Evolutionary conservation across 208 protist genomes (phyloP).

Genomic region (Acanthamoeba royreba): DNA sequence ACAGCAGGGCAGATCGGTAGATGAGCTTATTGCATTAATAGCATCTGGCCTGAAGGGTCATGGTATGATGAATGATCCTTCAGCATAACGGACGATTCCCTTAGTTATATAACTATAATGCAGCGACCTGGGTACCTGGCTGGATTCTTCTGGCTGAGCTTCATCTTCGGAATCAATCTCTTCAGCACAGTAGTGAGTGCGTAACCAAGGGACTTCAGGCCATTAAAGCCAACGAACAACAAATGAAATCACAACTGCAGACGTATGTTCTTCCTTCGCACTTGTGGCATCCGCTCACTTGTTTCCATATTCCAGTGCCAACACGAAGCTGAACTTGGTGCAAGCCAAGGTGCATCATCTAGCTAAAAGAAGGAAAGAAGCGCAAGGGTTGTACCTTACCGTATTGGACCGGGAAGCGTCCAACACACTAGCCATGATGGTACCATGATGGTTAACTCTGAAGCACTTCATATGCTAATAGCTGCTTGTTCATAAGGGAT

Average conservation of each 20-base stretch:
- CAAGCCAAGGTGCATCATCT: background rate
- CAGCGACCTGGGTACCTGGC: background rate
- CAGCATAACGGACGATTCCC: no score
- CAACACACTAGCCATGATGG: background rate
- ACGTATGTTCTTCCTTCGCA: background rate
- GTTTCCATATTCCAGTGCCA: no score
- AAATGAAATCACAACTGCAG: background rate
- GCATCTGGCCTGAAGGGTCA: background rate
- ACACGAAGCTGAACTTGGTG: background rate
- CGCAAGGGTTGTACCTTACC: background rate
- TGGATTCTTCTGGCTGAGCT: constrained; percentile 13
- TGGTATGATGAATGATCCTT: no score
- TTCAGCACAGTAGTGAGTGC: background rate
- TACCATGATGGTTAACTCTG: no score
- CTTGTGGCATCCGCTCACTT: no score
- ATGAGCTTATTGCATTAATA: background rate
- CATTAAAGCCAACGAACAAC: background rate
- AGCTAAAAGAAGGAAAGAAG: background rate
- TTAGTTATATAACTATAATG: no score
- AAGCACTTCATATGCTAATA: background rate
- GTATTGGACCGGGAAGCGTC: background rate
- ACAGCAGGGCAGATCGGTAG: background rate
- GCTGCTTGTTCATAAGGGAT: background rate
- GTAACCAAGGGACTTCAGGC: background rate
- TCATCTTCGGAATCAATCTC: background rate